Conservation (phyloP, 441 rosid genomes). For the Rhodomyrtus psidioides region DNA sequence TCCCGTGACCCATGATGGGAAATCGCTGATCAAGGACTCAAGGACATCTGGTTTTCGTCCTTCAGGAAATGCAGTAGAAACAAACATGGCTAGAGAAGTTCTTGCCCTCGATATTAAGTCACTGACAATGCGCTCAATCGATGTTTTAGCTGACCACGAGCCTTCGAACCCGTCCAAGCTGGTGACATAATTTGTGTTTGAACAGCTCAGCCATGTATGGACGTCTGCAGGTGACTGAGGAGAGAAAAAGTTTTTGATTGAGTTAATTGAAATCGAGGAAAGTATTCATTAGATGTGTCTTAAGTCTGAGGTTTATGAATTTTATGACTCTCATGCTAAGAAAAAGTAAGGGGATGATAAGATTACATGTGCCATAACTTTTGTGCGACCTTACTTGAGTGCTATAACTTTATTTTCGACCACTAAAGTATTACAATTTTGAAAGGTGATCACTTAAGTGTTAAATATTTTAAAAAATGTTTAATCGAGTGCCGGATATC, state of each 20-base stretch:
- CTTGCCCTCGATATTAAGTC: conserved; percentile 38
- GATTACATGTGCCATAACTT: no score
- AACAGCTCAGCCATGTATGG: conserved; percentile 61
- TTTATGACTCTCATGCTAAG: neutral
- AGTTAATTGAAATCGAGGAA: neutral
- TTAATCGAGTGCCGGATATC: no score
- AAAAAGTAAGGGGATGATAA: no score
- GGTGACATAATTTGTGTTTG: conserved; percentile 60
- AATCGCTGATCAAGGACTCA: neutral
- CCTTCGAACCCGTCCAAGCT: conserved; percentile 45
- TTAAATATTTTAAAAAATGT: no score
- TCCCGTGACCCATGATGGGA: neutral
- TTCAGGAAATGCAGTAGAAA: conserved; percentile 20
- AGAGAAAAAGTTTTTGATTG: neutral
- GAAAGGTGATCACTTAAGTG: no score
- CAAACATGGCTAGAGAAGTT: conserved; percentile 41
- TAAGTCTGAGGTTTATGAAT: neutral
- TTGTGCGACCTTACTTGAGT: no score
- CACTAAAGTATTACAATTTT: no score
- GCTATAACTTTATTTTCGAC: no score
- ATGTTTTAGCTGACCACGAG: conserved; percentile 1
- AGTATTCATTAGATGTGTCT: neutral
- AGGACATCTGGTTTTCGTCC: neutral
- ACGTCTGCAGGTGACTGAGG: conserved; percentile 31
- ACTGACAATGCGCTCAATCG: conserved; percentile 22